Evolutionary conservation across 2,329 filamentous ascomycete genomes (phyloP).

Genomic region (Pseudofabraea citricarpa): DNA sequence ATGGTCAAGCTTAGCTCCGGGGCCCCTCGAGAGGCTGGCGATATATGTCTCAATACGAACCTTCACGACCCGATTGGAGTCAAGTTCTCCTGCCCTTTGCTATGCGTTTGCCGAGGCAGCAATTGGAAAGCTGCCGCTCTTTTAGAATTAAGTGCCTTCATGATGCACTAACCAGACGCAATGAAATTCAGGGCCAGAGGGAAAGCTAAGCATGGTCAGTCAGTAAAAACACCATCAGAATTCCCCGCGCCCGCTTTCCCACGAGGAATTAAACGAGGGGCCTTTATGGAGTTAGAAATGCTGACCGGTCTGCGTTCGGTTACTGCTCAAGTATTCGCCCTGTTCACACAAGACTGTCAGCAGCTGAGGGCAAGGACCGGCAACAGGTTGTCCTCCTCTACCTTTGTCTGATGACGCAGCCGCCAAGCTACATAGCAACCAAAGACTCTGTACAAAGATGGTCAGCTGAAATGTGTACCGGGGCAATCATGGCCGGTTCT

Average conservation of each 20-base stretch:
- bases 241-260: too few species aligned
- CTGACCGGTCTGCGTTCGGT: constrained; percentile 81
- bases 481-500: too few species aligned
- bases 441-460: constrained; percentile 46
- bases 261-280: too few species aligned
- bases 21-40: too few species aligned
- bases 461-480: constrained; percentile 6
- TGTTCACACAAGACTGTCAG: constrained; percentile 6
- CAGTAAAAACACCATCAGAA: too few species aligned
- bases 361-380: too few species aligned
- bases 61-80: constrained; percentile 25
- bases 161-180: constrained; percentile 78
- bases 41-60: constrained; percentile 30
- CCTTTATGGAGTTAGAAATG: too few species aligned
- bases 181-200: constrained; percentile 86
- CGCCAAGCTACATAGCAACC: constrained; percentile 55
- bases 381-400: too few species aligned
- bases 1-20: too few species aligned
- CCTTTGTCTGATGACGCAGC: constrained; percentile 38
- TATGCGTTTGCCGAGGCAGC: constrained; percentile 19
- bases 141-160: constrained; percentile 37
- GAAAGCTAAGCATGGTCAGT: constrained; percentile 48
- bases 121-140: constrained; percentile 46
- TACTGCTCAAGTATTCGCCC: constrained; percentile 68
- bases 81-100: constrained; percentile 11